Conservation (phyloP, 257 asterid genomes). For the Osmanthus fragrans region DNA sequence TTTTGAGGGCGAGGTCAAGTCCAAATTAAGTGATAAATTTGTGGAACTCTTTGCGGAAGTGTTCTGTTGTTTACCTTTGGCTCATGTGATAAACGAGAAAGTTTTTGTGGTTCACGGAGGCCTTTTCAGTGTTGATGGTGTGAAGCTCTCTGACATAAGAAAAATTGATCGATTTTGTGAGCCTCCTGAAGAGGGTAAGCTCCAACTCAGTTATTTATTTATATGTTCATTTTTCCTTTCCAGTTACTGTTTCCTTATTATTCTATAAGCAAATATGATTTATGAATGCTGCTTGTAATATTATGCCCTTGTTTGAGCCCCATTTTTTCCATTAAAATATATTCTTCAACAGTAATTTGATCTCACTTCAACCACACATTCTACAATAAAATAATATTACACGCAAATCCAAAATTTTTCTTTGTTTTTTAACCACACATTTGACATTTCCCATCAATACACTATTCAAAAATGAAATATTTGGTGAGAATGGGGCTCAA, state of each 20-base stretch:
- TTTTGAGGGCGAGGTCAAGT: conserved; percentile 97
- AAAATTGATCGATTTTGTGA: conserved; percentile 91
- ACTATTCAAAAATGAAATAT: too few relatives aligned
- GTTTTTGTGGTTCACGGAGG: conserved; percentile 98
- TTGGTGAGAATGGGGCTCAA: too few relatives aligned
- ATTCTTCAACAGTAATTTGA: too few relatives aligned
- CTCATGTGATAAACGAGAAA: conserved; percentile 81
- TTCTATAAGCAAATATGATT: not conserved
- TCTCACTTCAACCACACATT: too few relatives aligned
- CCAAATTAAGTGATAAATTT: conserved; percentile 82
- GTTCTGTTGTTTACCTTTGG: conserved; percentile 95
- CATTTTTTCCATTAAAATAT: too few relatives aligned
- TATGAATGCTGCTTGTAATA: not conserved
- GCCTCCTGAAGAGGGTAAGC: conserved; percentile 99
- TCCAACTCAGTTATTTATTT: conserved; percentile 8
- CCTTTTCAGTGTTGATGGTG: conserved; percentile 97
- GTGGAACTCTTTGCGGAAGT: conserved; percentile 98
- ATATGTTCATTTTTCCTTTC: not conserved
- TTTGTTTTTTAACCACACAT: too few relatives aligned
- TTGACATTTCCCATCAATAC: too few relatives aligned
- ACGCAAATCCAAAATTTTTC: too few relatives aligned
- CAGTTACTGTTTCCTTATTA: not conserved
- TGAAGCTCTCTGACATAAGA: conserved; percentile 85
- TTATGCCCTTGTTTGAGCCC: too few relatives aligned
- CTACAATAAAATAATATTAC: too few relatives aligned